Percentiles rank a stretch among this genome's conserved stretches.
Evolutionary conservation across 2,329 filamentous ascomycete species (phyloP).

Genomic region (Aspergillus proliferans): DNA sequence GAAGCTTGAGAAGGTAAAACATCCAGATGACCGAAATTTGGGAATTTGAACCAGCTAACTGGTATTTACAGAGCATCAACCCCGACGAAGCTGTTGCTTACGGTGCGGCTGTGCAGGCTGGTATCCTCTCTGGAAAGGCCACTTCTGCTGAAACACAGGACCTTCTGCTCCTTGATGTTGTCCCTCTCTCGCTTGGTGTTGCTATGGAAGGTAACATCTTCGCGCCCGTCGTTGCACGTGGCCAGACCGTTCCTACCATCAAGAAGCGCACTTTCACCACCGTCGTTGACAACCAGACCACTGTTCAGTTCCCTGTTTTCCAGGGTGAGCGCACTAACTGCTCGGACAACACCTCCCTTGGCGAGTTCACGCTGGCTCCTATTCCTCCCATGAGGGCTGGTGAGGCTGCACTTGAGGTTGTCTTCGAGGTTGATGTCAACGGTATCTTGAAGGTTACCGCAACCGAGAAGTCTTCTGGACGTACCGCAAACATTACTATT

Average conservation of each 20-base stretch:
- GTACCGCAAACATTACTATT: constrained; percentile 99
- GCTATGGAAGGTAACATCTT: constrained; percentile 99
- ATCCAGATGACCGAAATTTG: neutral
- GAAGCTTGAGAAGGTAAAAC: constrained; percentile 84
- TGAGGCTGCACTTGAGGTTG: constrained; percentile 92
- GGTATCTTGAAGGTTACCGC: constrained; percentile 99
- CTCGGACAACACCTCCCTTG: constrained; percentile 94
- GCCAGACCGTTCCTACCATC: constrained; percentile 67
- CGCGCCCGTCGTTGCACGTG: constrained; percentile 80
- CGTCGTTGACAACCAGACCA: constrained; percentile 59
- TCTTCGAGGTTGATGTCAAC: constrained; percentile 99
- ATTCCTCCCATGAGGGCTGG: constrained; percentile 83
- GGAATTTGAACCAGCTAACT: neutral
- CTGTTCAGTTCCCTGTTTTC: constrained; percentile 85
- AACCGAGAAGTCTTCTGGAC: constrained; percentile 97
- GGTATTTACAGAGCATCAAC: constrained; percentile 68
- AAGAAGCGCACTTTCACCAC: constrained; percentile 92
- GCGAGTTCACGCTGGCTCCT: constrained; percentile 93
- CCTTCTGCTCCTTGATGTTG: constrained; percentile 91
- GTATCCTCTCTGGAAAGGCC: constrained; percentile 97
- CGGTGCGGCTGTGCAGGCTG: constrained; percentile 96
- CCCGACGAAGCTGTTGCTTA: constrained; percentile 98
- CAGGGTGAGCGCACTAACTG: constrained; percentile 98
- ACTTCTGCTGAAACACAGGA: constrained; percentile 91
- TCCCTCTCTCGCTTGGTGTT: constrained; percentile 93